Conservation (phyloP, 2,329 filamentous ascomycete species). For the Trichoderma harzianum region DNA sequence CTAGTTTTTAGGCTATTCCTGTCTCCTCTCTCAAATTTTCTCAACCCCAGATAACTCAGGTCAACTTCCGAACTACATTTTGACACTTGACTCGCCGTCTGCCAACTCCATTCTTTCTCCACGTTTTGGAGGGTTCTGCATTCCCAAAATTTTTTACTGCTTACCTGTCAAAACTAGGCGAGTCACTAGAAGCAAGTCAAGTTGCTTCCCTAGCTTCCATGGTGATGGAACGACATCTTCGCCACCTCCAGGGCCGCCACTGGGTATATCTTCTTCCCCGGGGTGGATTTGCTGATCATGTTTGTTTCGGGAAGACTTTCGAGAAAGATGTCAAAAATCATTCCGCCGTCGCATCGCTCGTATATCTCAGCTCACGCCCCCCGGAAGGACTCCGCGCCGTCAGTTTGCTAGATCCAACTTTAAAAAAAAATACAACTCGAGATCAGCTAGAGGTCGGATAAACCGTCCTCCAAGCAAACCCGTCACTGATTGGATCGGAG, state of each 20-base stretch:
- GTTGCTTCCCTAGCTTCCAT: neutral
- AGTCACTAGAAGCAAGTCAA: neutral
- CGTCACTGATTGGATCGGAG: neutral
- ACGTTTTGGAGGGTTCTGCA: neutral
- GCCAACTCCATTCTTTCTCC: neutral
- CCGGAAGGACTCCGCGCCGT: neutral
- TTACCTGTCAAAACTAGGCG: neutral
- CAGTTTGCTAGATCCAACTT: slow-evolving; percentile 2
- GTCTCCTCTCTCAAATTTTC: neutral
- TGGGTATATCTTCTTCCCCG: neutral
- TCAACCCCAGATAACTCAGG: neutral
- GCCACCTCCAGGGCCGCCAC: neutral
- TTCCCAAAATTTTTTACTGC: neutral
- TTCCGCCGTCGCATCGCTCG: neutral
- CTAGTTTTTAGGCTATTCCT: neutral
- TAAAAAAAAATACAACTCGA: neutral
- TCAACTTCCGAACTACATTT: neutral
- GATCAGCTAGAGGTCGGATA: slow-evolving; percentile 8
- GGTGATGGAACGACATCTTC: neutral
- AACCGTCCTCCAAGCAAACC: neutral
- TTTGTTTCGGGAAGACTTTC: neutral
- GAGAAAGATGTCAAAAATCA: neutral
- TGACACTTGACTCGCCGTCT: neutral
- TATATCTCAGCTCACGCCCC: neutral
- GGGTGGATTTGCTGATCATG: neutral